Conservation (phyloP, 768 basidiomycete species). For the Cyathus striatus region DNA sequence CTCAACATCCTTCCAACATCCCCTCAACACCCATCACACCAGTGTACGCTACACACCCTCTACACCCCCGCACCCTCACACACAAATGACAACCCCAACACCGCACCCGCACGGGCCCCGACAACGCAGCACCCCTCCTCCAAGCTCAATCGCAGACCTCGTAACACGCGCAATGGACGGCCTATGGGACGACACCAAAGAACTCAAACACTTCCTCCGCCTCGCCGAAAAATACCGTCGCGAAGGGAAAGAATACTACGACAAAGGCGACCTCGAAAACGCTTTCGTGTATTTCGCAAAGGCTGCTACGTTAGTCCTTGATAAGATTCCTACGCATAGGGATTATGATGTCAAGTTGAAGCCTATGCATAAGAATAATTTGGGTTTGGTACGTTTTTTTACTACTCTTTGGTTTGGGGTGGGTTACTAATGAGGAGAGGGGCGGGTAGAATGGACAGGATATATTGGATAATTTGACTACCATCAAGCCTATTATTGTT, state of each 20-base stretch:
- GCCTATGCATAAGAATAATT: constrained; percentile 56
- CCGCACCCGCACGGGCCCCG: no score
- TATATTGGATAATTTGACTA: constrained; percentile 60
- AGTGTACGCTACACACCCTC: no score
- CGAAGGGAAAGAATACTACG: constrained; percentile 41
- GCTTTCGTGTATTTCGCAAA: constrained; percentile 70
- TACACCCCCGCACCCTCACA: no score
- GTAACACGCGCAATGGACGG: constrained; percentile 54
- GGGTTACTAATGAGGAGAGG: neutral
- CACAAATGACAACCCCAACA: no score
- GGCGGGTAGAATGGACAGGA: constrained; percentile 62
- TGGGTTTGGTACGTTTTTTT: constrained; percentile 55
- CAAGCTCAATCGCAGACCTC: constrained; percentile 61
- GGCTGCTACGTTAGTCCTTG: constrained; percentile 73
- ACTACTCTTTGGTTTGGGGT: constrained; percentile 1
- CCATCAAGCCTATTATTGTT: constrained; percentile 60
- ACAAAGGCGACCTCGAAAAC: constrained; percentile 56
- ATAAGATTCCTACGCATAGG: constrained; percentile 69
- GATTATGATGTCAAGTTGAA: constrained; percentile 57
- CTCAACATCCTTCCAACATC: no score
- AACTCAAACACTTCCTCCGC: constrained; percentile 64
- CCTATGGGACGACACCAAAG: constrained; percentile 51
- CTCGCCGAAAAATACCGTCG: constrained; percentile 59
- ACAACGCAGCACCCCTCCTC: constrained; percentile 26
- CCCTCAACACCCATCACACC: no score